Evolutionary conservation across 139 green algal genomes (phyloP), one percentile per base, ranked within the genome.

Genomic region (Chlamydomonas schloesseri): DNA sequence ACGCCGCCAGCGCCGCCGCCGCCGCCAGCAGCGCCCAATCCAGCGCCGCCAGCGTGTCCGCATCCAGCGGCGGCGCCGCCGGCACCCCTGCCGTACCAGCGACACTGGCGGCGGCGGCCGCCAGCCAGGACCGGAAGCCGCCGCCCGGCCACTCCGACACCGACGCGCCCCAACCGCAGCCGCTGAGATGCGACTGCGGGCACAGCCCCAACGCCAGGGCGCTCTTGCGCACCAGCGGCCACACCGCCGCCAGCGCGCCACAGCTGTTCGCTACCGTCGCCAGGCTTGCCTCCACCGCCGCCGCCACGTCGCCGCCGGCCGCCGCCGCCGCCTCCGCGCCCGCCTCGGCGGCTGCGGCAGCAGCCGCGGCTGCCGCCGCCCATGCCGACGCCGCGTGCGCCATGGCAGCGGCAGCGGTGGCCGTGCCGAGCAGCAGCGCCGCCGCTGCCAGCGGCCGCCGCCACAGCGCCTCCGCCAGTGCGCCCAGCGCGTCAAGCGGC

Each of bases 151-250:
- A 15, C 13, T 24, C 21, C 4, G 28, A 33, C 21, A 36, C 13
- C 64, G 64, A 33, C 64, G 64, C 14, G 23, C 28, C 46, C 78
- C 78, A 84, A 29, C 78, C 78, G 60, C 78, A 84, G 46, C 74
- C 64, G 13, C 28, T 18, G 14, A 33, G 78, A 15, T 74, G 64
- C 17, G 78, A 17, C 64, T 34, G 64, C 3, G 78, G n/a, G 29
- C 78, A 84, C 42, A 84, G 34, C 21, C 74, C 74, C 11, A 34
- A 24, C 6, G 37, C 57, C 13, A 1, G 23, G 5, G 57, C 74
- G 18, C 4, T 11, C 33, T 14, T 26, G 11, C 33, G 36, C 14
- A 55, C 33, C 36, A 64, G 55, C 55, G 55, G 55, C 55, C 55
- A 64, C 55, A 10, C 55, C 55, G 55, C 55, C 55, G 55, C 21